Base-by-base conservation (phyloP, 805 yeast genomes). In the Starmerella bombicola region DNA sequence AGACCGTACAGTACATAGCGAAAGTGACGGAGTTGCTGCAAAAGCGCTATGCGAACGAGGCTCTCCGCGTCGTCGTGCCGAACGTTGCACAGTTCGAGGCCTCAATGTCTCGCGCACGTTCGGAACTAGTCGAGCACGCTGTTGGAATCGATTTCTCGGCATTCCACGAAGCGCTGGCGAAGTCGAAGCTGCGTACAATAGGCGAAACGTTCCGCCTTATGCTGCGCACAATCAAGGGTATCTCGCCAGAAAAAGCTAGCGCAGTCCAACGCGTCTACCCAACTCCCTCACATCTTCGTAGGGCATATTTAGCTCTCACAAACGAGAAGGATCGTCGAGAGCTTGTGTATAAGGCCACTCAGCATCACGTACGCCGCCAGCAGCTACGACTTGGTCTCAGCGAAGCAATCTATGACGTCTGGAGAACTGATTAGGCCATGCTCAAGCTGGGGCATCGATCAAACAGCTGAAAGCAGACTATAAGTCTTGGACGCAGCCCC, bases 241-340 rank as follows among this genome's bases (percentile, higher is more conserved):
- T 91, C 1, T 74, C 94, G 0, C 61, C 82, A 23, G 96, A 88
- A 47, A 84, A 81, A 55, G 98, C 98, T 0, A 55, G 74, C 8
- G 73, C 74, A 6, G 75, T 91, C 8, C 96, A 86, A 59, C 64
- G 65, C 16, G 56, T 67, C 31, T 91, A 67, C 54, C 74, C 75
- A 2, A 86, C 96, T 0, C 91, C 96, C 0, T 62, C 63, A 26
- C 56, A 54, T 16, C 64, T 88, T n/a, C 56, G 78, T 10, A 64
- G 66, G 17, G 73, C 68, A 9, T 80, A 62, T 50, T 47, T 43
- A 2, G 46, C 22, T 21, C 49, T 43, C 40, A 45, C 41, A 3
- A 30, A 43, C 9, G 58, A 55, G 17, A 54, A 57, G 29, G 69
- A 62, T 1, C 64, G 63, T 46, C 52, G 58, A 21, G 51, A 49